Percentiles rank a stretch among this genome's conserved stretches.
phyloP scores from a whole-genome alignment of 345 rosid genomes.

The Anastatica hierochuntica region DNA sequence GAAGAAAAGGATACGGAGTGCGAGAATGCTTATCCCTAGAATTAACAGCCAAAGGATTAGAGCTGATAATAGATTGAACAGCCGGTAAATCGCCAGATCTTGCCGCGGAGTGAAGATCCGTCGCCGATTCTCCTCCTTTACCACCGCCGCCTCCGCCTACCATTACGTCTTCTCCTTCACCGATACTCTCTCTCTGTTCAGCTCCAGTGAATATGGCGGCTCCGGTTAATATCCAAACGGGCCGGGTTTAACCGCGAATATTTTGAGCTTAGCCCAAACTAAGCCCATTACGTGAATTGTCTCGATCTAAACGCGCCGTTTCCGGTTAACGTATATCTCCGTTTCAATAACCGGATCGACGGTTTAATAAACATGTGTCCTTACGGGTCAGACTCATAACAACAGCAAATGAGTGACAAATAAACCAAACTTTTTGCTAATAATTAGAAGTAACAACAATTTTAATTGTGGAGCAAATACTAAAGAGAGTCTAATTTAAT shows the following conservation, averaged over 20 bases:
- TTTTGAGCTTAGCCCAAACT: constrained; percentile 1
- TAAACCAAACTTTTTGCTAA: too few species aligned
- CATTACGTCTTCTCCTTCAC: constrained; percentile 10
- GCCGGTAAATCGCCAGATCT: constrained; percentile 75
- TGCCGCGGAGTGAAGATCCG: constrained; percentile 72
- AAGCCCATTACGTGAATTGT: too few species aligned
- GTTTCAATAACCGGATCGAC: too few species aligned
- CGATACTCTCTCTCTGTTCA: not conserved
- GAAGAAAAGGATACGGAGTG: constrained; percentile 73
- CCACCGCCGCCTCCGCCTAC: constrained; percentile 19
- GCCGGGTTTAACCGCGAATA: not conserved
- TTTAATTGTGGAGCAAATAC: too few species aligned
- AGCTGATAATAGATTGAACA: constrained; percentile 43
- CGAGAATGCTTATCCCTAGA: constrained; percentile 94
- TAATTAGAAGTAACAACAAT: too few species aligned
- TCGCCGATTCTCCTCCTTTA: constrained; percentile 20
- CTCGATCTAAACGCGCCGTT: too few species aligned
- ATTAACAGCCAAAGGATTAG: constrained; percentile 62
- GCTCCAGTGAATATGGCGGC: constrained; percentile 6
- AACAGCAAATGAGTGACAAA: too few species aligned
- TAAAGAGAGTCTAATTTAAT: too few species aligned
- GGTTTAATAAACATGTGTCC: too few species aligned
- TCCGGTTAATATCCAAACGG: not conserved
- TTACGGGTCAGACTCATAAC: too few species aligned
- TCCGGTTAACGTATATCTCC: too few species aligned